These are phyloP conservation scores for Colletotrichum echinochloae DNA, from an alignment of 2,329 filamentous ascomycete species.

Conservation along the genomic window DNA sequence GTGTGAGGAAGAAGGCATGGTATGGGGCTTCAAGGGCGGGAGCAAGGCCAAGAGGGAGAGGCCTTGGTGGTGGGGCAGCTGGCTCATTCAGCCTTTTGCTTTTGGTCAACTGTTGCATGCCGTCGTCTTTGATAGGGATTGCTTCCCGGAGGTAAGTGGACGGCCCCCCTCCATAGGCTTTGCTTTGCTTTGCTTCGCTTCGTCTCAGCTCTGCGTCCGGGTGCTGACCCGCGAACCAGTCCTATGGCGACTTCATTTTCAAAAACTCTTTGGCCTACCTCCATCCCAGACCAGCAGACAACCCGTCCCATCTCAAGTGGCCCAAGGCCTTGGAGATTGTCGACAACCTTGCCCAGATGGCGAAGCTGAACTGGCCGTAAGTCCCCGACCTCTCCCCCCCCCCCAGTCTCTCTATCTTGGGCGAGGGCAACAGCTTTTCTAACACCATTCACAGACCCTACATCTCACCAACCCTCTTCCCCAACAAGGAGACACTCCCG, in stretches of 20 bases:
- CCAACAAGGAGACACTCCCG: constrained; percentile 75
- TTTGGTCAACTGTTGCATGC: constrained; percentile 83
- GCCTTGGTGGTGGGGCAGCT: constrained; percentile 88
- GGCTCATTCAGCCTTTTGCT: constrained; percentile 82
- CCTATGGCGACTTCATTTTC: constrained; percentile 66
- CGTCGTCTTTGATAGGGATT: constrained; percentile 81
- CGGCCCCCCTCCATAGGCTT: background rate
- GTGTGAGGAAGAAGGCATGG: constrained; percentile 77
- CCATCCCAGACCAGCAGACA: constrained; percentile 75
- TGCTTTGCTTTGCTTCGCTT: background rate
- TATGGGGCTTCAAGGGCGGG: constrained; percentile 70
- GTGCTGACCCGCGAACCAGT: constrained; percentile 40
- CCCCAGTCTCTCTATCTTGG: background rate
- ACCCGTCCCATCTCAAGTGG: constrained; percentile 77
- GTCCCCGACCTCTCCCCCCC: constrained; percentile 49
- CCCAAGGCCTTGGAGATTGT: constrained; percentile 81
- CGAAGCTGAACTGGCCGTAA: constrained; percentile 84
- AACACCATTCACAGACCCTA: constrained; percentile 68
- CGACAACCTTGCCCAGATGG: constrained; percentile 84
- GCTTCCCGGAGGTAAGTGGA: constrained; percentile 70
- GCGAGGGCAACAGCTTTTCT: constrained; percentile 22
- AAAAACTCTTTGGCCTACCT: constrained; percentile 84
- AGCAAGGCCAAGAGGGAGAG: constrained; percentile 68
- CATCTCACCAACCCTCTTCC: constrained; percentile 88
- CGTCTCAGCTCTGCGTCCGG: no score